phyloP scores from a whole-genome alignment of 2,329 filamentous ascomycete genomes.

The Arthrobotrys iridis region DNA sequence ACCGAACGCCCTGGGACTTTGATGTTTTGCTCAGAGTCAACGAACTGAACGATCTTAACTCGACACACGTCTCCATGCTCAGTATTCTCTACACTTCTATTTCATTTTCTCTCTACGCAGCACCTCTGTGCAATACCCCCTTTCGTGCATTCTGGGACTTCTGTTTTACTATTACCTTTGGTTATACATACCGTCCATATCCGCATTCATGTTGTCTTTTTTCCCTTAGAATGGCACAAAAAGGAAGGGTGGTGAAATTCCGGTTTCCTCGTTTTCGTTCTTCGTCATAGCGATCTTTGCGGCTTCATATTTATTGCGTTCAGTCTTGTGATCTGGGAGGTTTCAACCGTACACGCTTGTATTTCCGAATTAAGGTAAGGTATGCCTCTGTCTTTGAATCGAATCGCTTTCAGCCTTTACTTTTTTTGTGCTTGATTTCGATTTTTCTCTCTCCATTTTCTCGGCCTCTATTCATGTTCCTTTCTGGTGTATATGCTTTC shows the following conservation, averaged over 20 bases:
- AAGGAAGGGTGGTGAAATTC: conserved; percentile 34
- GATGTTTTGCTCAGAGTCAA: conserved; percentile 24
- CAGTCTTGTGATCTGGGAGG: conserved; percentile 21
- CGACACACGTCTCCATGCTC: conserved; percentile 8
- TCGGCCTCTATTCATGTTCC: conserved; percentile 41
- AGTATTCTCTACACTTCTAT: conserved; percentile 9
- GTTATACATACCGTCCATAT: conserved; percentile 44
- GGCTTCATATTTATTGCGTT: neutral
- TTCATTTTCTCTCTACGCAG: conserved; percentile 4
- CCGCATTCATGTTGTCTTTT: conserved; percentile 38
- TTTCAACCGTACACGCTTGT: conserved; percentile 30
- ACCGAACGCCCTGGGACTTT: conserved; percentile 7
- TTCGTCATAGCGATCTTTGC: conserved; percentile 49
- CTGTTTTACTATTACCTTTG: conserved; percentile 38
- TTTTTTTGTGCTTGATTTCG: conserved; percentile 38
- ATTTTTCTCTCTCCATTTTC: conserved; percentile 18
- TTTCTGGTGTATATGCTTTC: conserved; percentile 55
- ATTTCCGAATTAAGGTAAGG: conserved; percentile 32
- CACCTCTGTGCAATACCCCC: conserved; percentile 11
- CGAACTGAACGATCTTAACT: conserved; percentile 46
- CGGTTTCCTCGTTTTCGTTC: conserved; percentile 10
- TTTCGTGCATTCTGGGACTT: conserved; percentile 44
- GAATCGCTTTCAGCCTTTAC: conserved; percentile 48
- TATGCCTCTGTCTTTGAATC: conserved; percentile 28
- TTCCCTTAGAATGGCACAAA: conserved; percentile 36